phyloP scores from a whole-genome alignment of 2,329 filamentous ascomycete species.

The Exophiala phaeomuriformis region DNA sequence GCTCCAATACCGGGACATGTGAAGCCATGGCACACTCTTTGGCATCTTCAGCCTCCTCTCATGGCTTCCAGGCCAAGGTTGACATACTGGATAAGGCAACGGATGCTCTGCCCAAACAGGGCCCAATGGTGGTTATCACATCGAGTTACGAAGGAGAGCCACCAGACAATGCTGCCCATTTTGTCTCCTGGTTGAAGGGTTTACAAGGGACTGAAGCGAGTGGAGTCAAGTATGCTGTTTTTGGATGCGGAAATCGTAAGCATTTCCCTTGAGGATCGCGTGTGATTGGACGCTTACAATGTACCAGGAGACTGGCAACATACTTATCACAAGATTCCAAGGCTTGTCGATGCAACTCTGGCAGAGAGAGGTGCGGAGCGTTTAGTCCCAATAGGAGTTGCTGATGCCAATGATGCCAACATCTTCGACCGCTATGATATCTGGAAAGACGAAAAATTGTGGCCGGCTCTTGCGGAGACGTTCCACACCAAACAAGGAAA shows the following conservation, averaged over 20 bases:
- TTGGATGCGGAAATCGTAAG: conserved; percentile 51
- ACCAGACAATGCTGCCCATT: conserved; percentile 62
- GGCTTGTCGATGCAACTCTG: conserved; percentile 50
- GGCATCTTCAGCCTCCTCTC: conserved; percentile 35
- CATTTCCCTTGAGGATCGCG: too few relatives aligned
- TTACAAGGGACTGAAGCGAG: conserved; percentile 46
- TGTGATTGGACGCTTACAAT: neutral
- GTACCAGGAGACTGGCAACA: conserved; percentile 36
- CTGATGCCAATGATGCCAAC: conserved; percentile 56
- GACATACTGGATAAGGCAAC: conserved; percentile 55
- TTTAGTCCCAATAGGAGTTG: conserved; percentile 39
- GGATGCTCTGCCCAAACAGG: conserved; percentile 51
- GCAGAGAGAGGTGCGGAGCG: conserved; percentile 44
- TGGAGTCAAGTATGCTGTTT: conserved; percentile 58
- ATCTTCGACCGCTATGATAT: conserved; percentile 62
- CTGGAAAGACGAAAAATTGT: conserved; percentile 57
- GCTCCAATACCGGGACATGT: conserved; percentile 68
- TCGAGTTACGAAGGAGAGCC: conserved; percentile 68
- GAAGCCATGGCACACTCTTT: conserved; percentile 60
- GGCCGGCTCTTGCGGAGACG: conserved; percentile 42
- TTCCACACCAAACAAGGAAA: conserved; percentile 5
- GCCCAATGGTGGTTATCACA: conserved; percentile 59
- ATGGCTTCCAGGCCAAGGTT: conserved; percentile 46
- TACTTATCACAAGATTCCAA: conserved; percentile 52
- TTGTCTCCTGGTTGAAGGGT: conserved; percentile 59